These are phyloP conservation scores for Psidium guajava DNA, from an alignment of 345 rosid species.

Conservation along the genomic window DNA sequence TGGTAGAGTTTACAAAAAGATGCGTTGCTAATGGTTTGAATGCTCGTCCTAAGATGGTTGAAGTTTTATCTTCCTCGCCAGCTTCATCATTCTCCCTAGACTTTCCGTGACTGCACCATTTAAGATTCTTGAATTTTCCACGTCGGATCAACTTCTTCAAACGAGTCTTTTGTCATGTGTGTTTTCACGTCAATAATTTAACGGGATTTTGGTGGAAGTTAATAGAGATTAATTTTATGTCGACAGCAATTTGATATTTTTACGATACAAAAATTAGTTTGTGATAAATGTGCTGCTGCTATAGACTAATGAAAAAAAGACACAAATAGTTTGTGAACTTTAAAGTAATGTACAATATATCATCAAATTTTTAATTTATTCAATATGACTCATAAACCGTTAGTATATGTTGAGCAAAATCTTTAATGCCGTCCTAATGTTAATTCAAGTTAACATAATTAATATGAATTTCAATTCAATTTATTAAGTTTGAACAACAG, in stretches of 20 bases:
- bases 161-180: neutral
- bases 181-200: neutral
- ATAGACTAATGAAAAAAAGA: neutral
- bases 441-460: no score
- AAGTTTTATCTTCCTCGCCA: neutral
- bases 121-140: neutral
- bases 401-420: no score
- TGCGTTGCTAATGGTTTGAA: fast-evolving
- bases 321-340: neutral
- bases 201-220: neutral
- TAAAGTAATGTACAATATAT: fast-evolving
- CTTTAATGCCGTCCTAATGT: no score
- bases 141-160: neutral
- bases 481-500: no score
- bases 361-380: neutral
- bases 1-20: neutral
- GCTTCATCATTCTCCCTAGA: neutral
- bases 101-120: no score
- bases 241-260: no score
- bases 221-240: neutral
- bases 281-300: fast-evolving
- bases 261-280: neutral
- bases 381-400: fast-evolving
- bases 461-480: no score
- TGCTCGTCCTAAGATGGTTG: neutral